Evolutionary conservation across 352 stramenopile species (phyloP).

Genomic region (Globisporangium paroecandrum): DNA sequence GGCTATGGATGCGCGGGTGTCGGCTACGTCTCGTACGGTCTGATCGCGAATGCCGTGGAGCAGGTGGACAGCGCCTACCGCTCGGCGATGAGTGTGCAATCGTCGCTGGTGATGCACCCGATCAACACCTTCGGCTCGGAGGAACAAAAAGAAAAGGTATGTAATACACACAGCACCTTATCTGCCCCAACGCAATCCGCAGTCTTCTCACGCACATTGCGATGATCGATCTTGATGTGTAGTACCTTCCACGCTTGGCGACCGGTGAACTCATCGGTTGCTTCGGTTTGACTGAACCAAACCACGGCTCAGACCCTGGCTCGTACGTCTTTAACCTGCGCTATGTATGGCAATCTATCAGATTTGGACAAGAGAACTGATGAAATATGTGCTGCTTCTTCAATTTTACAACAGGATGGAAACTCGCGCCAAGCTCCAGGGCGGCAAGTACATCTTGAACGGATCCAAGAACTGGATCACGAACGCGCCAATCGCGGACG

Average conservation of each 20-base stretch:
- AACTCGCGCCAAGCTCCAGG: constrained; percentile 84
- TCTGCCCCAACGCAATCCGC: background rate
- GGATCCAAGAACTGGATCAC: constrained; percentile 96
- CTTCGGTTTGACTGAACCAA: constrained; percentile 98
- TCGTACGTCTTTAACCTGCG: constrained; percentile 39
- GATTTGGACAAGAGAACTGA: background rate
- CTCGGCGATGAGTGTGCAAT: constrained; percentile 97
- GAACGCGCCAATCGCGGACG: constrained; percentile 96
- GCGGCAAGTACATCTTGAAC: constrained; percentile 95
- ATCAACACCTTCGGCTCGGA: constrained; percentile 97
- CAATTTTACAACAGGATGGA: constrained; percentile 82
- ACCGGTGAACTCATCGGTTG: constrained; percentile 95
- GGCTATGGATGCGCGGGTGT: constrained; percentile 94
- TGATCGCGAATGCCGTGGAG: constrained; percentile 97
- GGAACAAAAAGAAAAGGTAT: constrained; percentile 92
- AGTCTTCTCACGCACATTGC: constrained; percentile 5
- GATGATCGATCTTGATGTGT: background rate
- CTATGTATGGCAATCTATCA: background rate
- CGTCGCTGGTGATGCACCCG: constrained; percentile 97
- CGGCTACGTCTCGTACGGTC: constrained; percentile 95
- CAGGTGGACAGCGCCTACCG: constrained; percentile 95
- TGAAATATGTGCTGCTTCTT: background rate
- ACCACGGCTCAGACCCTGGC: constrained; percentile 95
- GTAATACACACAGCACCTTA: constrained; percentile 2
- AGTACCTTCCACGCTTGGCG: constrained; percentile 94